Evolutionary conservation across 2,329 filamentous ascomycete species (phyloP).

Genomic region (Alternaria ethzedia): DNA sequence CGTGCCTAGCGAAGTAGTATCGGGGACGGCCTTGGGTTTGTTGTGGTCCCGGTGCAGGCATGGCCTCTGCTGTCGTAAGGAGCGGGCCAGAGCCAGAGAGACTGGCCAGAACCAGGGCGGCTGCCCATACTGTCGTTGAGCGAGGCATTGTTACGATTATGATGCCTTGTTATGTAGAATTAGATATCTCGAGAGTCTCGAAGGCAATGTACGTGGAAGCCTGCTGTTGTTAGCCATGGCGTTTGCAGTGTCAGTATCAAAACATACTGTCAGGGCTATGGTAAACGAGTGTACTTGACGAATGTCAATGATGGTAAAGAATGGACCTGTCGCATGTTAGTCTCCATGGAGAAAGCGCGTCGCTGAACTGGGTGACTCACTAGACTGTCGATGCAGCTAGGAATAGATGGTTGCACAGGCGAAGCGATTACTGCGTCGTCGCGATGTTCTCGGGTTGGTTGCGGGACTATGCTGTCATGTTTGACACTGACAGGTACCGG

Average conservation of each 20-base stretch:
- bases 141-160: slow-evolving; percentile 52
- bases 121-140: slow-evolving; percentile 55
- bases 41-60: slow-evolving; percentile 52
- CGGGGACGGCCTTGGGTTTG: slow-evolving; percentile 46
- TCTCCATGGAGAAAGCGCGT: not conserved
- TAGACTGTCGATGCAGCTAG: slow-evolving; percentile 47
- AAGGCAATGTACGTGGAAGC: slow-evolving; percentile 24
- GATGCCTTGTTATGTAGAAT: slow-evolving; percentile 33
- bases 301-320: slow-evolving; percentile 49
- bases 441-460: slow-evolving; percentile 27
- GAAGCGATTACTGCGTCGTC: slow-evolving; percentile 31
- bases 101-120: slow-evolving; percentile 52
- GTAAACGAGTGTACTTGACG: slow-evolving; percentile 62
- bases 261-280: slow-evolving; percentile 47
- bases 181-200: slow-evolving; percentile 32
- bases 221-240: slow-evolving; percentile 21
- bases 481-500: slow-evolving; percentile 32
- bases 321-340: slow-evolving; percentile 41
- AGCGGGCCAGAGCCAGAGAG: slow-evolving; percentile 55
- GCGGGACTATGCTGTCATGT: slow-evolving; percentile 46
- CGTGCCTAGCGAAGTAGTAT: slow-evolving; percentile 57
- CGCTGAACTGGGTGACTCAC: slow-evolving; percentile 29
- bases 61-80: slow-evolving; percentile 56
- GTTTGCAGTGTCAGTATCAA: not conserved
- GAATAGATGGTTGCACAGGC: slow-evolving; percentile 28